Evolutionary conservation across 345 rosid species (phyloP), one percentile per base, ranked within the genome.

Genomic region (Linum usitatissimum): DNA sequence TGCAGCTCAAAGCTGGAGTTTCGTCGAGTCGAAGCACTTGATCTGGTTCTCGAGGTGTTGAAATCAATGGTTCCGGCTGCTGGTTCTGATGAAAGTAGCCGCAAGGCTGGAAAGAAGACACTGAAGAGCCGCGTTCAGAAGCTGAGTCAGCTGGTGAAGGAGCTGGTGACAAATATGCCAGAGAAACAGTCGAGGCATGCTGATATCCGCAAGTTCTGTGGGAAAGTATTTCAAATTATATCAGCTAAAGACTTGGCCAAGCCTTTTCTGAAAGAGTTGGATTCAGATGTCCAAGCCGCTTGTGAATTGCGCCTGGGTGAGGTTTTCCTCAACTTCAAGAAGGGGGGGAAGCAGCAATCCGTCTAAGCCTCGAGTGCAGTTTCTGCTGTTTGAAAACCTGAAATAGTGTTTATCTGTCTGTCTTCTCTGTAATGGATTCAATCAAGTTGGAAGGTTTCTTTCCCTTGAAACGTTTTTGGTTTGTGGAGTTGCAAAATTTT

Each of bases 21-120:
- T 57, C 88, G 97, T n/a, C 80, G 81, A 59, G 81, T 86, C 42
- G 95, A 90, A 69, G 78, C 90, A 39, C 95, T 90, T 60, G 96
- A 86, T 63, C 49, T 87, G 72, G 83, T 90, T 62, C 68, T 77
- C 45, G 97, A 87, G 67, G 81, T 86, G 49, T 63, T 90, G 65
- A 86, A 78, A 69, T 78, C 83, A 17, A 28, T 74, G 74, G 74
- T 77, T 75, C 77, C 81, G 45, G 1, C 10, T 5, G 58, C 77
- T 59, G 73, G 61, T 55, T 18, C 71, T 2, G 73, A 71, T 56
- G 82, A 80, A 63, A 65, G 38, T 34, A 7, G 1, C 3, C 38
- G 38, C 51, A 45, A 70, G 71, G 76, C 72, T 18, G 77, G 90
- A 6, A 84, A 74, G 79, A 78, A 81, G 69, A 53, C 64, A 20